phyloP scores from a whole-genome alignment of 2,329 filamentous ascomycete genomes.

The Sarocladium oryzae region DNA sequence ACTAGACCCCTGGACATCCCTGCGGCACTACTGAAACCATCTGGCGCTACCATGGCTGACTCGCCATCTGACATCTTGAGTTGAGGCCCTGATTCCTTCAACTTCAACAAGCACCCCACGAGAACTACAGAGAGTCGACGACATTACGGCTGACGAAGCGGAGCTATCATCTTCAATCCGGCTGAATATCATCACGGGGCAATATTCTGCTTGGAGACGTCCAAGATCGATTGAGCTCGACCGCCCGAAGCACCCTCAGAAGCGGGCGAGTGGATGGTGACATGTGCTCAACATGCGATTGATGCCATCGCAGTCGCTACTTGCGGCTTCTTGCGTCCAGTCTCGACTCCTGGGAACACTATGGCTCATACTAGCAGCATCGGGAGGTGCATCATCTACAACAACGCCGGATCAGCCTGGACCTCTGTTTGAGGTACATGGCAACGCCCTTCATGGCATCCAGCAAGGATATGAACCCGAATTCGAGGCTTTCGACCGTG shows the following conservation, averaged over 20 bases:
- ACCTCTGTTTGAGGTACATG: not conserved
- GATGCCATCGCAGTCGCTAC: conserved; percentile 64
- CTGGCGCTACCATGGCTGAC: not conserved
- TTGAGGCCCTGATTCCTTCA: not conserved
- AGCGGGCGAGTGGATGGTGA: not conserved
- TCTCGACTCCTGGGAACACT: conserved; percentile 53
- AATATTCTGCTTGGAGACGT: too few species aligned
- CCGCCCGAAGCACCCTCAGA: not conserved
- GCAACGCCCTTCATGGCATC: conserved; percentile 10
- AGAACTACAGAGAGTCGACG: too few species aligned
- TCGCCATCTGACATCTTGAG: not conserved
- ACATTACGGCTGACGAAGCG: not conserved
- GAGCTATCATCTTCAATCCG: not conserved
- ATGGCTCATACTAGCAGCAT: conserved; percentile 53
- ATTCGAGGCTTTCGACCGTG: conserved; percentile 54
- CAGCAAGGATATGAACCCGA: conserved; percentile 48
- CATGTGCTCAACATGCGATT: conserved; percentile 39
- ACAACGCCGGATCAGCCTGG: not conserved
- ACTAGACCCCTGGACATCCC: not conserved
- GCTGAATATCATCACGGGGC: too few species aligned
- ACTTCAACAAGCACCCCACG: not conserved
- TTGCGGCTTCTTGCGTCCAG: conserved; percentile 59
- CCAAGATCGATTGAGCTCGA: not conserved
- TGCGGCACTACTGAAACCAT: conserved; percentile 8
- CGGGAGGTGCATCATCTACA: conserved; percentile 16